phyloP scores from a whole-genome alignment of 495 filamentous ascomycete species.

The Bombardia bombarda region DNA sequence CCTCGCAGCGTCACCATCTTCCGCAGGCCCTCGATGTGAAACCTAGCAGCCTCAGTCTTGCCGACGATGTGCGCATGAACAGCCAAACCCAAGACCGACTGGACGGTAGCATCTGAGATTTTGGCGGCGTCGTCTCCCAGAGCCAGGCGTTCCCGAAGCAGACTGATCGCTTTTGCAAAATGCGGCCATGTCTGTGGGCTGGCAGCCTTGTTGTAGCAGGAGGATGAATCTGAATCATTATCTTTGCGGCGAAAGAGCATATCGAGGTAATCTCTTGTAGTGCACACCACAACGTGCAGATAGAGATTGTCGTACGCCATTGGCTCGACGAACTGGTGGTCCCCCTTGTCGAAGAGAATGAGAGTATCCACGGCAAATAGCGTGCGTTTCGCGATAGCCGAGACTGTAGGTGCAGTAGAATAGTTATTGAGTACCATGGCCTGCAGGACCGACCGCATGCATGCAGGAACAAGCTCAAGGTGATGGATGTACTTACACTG shows the following conservation, averaged over 20 bases:
- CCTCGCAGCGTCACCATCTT: constrained; percentile 1
- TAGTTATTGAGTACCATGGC: no score
- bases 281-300: no score
- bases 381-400: no score
- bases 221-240: not conserved
- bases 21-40: constrained; percentile 1
- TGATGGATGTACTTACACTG: no score
- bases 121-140: not conserved
- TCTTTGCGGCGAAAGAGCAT: no score
- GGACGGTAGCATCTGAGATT: constrained; percentile 1
- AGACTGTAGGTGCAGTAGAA: no score
- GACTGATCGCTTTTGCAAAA: constrained; percentile 21
- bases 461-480: no score
- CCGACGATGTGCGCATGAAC: not conserved
- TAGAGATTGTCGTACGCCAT: no score
- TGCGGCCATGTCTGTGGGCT: constrained; percentile 13
- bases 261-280: constrained; percentile 27
- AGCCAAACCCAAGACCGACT: constrained; percentile 1
- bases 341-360: no score
- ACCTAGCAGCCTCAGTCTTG: not conserved
- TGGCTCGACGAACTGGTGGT: no score
- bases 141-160: constrained; percentile 29
- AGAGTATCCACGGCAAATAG: no score
- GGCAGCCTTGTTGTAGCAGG: not conserved
- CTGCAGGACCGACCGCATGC: no score